These are phyloP conservation scores for Daldinia sp. DNA, from an alignment of 2,329 filamentous ascomycete species.

Conservation along the genomic window DNA sequence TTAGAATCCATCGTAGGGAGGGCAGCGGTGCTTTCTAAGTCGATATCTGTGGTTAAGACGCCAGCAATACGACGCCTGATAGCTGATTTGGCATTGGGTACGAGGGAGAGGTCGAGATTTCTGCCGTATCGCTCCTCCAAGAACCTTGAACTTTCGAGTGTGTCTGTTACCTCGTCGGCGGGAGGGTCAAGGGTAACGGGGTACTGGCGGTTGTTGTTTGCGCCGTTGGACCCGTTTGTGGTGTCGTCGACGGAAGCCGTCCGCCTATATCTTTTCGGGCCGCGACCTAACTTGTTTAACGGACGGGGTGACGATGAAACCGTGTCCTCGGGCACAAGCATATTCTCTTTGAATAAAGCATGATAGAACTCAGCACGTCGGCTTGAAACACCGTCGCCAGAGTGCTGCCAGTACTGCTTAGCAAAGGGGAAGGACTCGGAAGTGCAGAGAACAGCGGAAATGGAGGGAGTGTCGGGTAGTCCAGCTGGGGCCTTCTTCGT, in stretches of 20 bases:
- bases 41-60: constrained; percentile 78
- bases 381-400: constrained; percentile 91
- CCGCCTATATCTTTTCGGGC: constrained; percentile 84
- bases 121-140: constrained; percentile 95
- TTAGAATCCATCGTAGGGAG: constrained; percentile 62
- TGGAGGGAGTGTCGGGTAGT: constrained; percentile 68
- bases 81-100: constrained; percentile 84
- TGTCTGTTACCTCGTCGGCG: constrained; percentile 53
- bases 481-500: constrained; percentile 64
- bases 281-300: constrained; percentile 66
- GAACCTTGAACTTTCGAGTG: constrained; percentile 79
- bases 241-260: constrained; percentile 57
- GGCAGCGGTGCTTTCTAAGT: constrained; percentile 68
- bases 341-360: constrained; percentile 75
- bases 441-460: constrained; percentile 80
- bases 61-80: constrained; percentile 90
- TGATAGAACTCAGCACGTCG: constrained; percentile 92
- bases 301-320: constrained; percentile 45
- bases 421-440: constrained; percentile 75
- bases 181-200: constrained; percentile 34
- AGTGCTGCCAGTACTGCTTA: constrained; percentile 98
- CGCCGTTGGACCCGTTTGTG: constrained; percentile 40
- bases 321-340: constrained; percentile 58
- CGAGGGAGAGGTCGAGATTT: constrained; percentile 84
- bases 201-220: constrained; percentile 35